Percentiles rank a stretch among this genome's conserved stretches.
Conservation (phyloP, 805 yeast genomes). For the Dipodascus geniculatus region DNA sequence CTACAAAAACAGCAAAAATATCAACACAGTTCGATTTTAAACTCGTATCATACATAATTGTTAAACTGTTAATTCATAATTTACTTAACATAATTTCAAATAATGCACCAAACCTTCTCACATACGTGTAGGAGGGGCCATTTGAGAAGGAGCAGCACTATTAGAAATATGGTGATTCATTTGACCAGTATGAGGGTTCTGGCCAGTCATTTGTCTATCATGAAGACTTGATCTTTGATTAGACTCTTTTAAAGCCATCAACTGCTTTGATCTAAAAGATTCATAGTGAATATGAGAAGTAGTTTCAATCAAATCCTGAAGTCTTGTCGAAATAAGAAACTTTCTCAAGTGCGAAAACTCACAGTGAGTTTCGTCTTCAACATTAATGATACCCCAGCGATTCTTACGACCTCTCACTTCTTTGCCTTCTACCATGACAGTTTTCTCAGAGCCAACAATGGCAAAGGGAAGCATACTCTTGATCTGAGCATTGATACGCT, state of each 20-base stretch:
- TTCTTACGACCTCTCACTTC: slow-evolving; percentile 82
- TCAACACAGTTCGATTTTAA: too few relatives aligned
- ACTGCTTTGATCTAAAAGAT: slow-evolving; percentile 84
- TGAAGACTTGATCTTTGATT: not conserved
- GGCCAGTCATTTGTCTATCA: not conserved
- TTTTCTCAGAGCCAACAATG: slow-evolving; percentile 79
- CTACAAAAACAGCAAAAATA: too few relatives aligned
- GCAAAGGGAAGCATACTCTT: slow-evolving; percentile 69
- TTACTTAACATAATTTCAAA: too few relatives aligned
- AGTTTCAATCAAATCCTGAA: slow-evolving; percentile 91
- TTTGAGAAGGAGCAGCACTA: not conserved
- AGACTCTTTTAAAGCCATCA: slow-evolving; percentile 77
- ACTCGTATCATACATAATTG: too few relatives aligned
- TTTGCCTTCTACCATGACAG: slow-evolving; percentile 66
- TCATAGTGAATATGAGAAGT: slow-evolving; percentile 85
- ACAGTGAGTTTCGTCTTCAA: slow-evolving; percentile 90
- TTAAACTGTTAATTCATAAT: not conserved
- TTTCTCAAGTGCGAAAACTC: slow-evolving; percentile 92
- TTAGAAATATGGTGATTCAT: not conserved
- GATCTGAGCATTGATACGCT: slow-evolving; percentile 22
- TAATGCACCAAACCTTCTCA: not conserved
- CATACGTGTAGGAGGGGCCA: not conserved
- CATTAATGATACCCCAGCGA: slow-evolving; percentile 86
- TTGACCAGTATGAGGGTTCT: not conserved
- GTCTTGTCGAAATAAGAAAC: slow-evolving; percentile 87